A percentile compares a stretch with the other conserved stretches of the same genome.
Evolutionary conservation across 257 asterid species (phyloP).

Genomic region (Salvia rosmarinus): DNA sequence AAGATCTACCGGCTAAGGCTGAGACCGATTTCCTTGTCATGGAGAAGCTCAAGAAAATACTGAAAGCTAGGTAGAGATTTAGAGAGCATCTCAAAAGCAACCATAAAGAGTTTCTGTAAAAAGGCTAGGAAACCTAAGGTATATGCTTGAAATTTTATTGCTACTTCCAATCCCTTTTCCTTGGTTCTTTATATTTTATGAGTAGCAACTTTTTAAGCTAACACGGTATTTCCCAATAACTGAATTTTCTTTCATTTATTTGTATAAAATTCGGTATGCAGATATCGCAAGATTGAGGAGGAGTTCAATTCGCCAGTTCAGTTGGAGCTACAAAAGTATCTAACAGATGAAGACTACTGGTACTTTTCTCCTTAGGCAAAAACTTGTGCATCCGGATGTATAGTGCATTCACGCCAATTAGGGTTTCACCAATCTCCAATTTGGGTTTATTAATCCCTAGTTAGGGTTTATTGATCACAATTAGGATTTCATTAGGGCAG

Average conservation of each 20-base stretch:
- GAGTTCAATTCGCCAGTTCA: constrained; percentile 79
- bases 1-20: constrained; percentile 93
- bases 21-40: constrained; percentile 84
- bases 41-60: constrained; percentile 63
- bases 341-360: constrained; percentile 90
- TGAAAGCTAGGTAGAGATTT: constrained; percentile 89
- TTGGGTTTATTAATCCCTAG: too few relatives aligned
- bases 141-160: constrained; percentile 21
- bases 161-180: neutral
- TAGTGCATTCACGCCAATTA: too few relatives aligned
- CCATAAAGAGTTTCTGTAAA: constrained; percentile 82
- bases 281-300: constrained; percentile 85
- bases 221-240: constrained; percentile 21
- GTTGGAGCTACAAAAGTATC: constrained; percentile 79
- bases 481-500: too few relatives aligned
- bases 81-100: constrained; percentile 72
- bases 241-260: constrained; percentile 20
- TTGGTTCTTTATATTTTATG: neutral
- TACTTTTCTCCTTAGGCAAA: constrained; percentile 30
- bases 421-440: too few relatives aligned
- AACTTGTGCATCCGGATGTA: too few relatives aligned
- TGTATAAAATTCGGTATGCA: constrained; percentile 65
- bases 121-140: constrained; percentile 89
- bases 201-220: neutral
- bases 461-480: too few relatives aligned